These are phyloP conservation scores for Gossypium arboreum DNA, from an alignment of 345 rosid species.

Conservation along the genomic window DNA sequence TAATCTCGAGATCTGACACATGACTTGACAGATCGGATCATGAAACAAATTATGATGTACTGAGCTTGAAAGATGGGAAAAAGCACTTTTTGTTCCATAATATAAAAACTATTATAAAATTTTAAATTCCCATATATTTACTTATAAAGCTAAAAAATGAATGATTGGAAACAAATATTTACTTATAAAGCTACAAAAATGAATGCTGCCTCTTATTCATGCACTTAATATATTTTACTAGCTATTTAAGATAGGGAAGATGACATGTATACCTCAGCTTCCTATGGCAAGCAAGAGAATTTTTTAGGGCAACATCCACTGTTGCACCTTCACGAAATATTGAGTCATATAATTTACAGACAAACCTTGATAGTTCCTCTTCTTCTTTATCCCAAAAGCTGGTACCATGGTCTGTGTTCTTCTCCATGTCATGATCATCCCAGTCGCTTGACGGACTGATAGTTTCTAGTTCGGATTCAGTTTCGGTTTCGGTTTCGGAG, in stretches of 20 bases:
- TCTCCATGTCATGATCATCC: slow-evolving; percentile 88
- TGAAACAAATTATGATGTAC: too few species aligned
- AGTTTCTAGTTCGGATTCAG: slow-evolving; percentile 29
- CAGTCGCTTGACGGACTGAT: slow-evolving; percentile 78
- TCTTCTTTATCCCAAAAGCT: slow-evolving; percentile 78
- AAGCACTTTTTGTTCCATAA: too few species aligned
- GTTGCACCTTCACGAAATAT: slow-evolving; percentile 65
- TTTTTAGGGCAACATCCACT: slow-evolving; percentile 67
- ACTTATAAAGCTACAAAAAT: background rate
- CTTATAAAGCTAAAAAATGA: background rate
- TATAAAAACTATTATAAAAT: too few species aligned
- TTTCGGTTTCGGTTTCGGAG: slow-evolving; percentile 14
- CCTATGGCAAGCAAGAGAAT: slow-evolving; percentile 63
- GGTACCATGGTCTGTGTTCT: slow-evolving; percentile 23
- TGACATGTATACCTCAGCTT: slow-evolving; percentile 76
- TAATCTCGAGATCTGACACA: too few species aligned
- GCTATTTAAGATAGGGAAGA: slow-evolving; percentile 51
- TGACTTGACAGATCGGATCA: too few species aligned
- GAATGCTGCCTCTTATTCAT: background rate
- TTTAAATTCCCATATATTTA: background rate
- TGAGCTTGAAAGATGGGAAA: too few species aligned
- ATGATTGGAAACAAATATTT: background rate
- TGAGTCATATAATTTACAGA: slow-evolving; percentile 60
- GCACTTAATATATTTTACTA: background rate
- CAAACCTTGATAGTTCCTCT: slow-evolving; percentile 65